Conservation (phyloP, 129 eudicot genomes). For the Chrysanthemum seticuspe region DNA sequence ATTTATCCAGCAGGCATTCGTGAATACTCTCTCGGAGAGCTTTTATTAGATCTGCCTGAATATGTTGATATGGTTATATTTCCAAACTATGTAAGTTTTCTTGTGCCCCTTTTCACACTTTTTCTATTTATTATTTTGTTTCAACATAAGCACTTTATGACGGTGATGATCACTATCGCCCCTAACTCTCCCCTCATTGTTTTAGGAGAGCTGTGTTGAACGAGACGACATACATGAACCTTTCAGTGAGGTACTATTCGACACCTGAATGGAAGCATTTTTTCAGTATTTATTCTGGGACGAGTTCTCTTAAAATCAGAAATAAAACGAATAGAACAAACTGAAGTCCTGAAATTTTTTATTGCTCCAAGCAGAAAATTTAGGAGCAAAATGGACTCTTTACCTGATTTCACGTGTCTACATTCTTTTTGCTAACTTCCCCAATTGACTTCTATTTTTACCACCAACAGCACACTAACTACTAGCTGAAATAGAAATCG, state of each 20-base stretch:
- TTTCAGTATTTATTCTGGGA: neutral
- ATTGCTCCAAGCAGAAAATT: too few relatives aligned
- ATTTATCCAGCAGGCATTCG: slow-evolving; percentile 84
- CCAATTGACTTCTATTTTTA: too few relatives aligned
- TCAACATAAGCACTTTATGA: neutral
- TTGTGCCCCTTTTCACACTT: neutral
- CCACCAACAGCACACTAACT: too few relatives aligned
- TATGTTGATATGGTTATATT: slow-evolving; percentile 84
- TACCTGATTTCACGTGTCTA: too few relatives aligned
- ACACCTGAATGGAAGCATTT: neutral
- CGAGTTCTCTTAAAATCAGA: neutral
- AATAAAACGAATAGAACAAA: neutral
- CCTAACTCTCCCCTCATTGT: neutral
- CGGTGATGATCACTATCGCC: too few relatives aligned
- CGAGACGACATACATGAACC: slow-evolving; percentile 71
- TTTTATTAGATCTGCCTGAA: slow-evolving; percentile 68
- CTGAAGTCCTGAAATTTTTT: too few relatives aligned
- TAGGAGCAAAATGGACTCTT: too few relatives aligned
- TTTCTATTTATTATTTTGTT: neutral
- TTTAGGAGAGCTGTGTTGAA: slow-evolving; percentile 83
- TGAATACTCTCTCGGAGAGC: slow-evolving; percentile 75
- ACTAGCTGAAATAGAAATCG: too few relatives aligned
- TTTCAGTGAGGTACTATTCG: slow-evolving; percentile 54
- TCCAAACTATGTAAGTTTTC: slow-evolving; percentile 76
- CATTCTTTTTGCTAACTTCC: too few relatives aligned